Evolutionary conservation across 768 basidiomycete genomes (phyloP).

Genomic region (Xerocomellus chrysenteron): DNA sequence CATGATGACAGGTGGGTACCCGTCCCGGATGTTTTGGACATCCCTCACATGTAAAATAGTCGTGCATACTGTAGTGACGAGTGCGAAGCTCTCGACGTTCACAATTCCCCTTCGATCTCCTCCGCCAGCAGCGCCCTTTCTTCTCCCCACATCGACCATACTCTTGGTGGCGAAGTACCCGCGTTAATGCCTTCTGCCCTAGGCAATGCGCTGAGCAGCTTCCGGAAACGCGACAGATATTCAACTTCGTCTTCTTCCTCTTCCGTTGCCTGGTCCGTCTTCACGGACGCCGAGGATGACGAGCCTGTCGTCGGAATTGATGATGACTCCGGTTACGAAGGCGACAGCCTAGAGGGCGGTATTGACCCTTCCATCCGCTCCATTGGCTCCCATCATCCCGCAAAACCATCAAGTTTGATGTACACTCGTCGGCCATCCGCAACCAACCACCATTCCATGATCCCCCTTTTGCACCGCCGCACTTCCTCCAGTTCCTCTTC

Average conservation of each 20-base stretch:
- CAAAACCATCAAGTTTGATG: conserved; percentile 48
- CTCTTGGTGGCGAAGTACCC: conserved; percentile 60
- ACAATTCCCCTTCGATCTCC: conserved; percentile 63
- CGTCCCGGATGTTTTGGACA: conserved; percentile 13
- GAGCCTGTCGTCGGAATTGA: conserved; percentile 35
- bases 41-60: conserved; percentile 38
- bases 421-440: conserved; percentile 71
- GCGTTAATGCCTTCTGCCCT: conserved; percentile 60
- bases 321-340: conserved; percentile 32
- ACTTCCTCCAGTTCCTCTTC: conserved; percentile 42
- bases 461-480: conserved; percentile 55
- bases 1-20: conserved; percentile 57
- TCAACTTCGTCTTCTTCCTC: conserved; percentile 65
- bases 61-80: conserved; percentile 70
- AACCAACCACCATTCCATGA: conserved; percentile 64
- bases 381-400: conserved; percentile 31
- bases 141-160: conserved; percentile 59
- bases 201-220: conserved; percentile 50
- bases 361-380: conserved; percentile 47
- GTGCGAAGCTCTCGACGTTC: conserved; percentile 59
- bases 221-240: conserved; percentile 47
- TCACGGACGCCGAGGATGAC: conserved; percentile 66
- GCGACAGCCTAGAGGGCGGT: conserved; percentile 31
- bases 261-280: conserved; percentile 63
- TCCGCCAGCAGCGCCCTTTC: conserved; percentile 65